These are phyloP conservation scores for Westerdykella sp. DNA, from an alignment of 2,329 filamentous ascomycete genomes.

Conservation along the genomic window DNA sequence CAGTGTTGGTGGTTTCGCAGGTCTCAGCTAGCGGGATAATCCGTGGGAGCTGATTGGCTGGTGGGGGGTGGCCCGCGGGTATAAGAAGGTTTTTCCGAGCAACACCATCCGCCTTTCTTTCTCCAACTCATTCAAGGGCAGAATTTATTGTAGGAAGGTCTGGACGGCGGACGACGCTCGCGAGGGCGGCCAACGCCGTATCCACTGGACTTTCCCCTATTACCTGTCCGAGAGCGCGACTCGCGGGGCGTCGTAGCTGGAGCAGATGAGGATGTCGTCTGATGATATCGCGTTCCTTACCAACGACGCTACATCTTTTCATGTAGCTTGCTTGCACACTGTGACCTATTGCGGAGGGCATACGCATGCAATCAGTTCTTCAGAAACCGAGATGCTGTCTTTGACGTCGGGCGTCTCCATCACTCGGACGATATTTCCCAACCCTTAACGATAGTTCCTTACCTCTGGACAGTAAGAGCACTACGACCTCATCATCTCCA, in stretches of 20 bases:
- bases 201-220: slow-evolving; percentile 54
- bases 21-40: slow-evolving; percentile 10
- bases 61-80: slow-evolving; percentile 6
- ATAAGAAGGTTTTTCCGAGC: slow-evolving; percentile 23
- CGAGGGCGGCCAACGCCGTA: slow-evolving; percentile 13
- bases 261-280: slow-evolving; percentile 51
- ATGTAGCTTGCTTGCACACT: not conserved
- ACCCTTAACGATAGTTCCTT: too few relatives aligned
- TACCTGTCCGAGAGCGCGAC: slow-evolving; percentile 56
- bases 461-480: too few relatives aligned
- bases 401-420: too few relatives aligned
- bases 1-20: slow-evolving; percentile 1
- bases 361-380: too few relatives aligned
- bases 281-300: slow-evolving; percentile 61
- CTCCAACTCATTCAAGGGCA: slow-evolving; percentile 54
- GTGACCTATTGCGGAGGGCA: slow-evolving; percentile 14
- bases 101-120: slow-evolving; percentile 13
- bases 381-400: too few relatives aligned
- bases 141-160: slow-evolving; percentile 60
- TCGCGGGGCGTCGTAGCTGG: slow-evolving; percentile 57
- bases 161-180: slow-evolving; percentile 25
- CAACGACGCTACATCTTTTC: slow-evolving; percentile 54
- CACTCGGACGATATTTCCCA: too few relatives aligned
- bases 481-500: too few relatives aligned
- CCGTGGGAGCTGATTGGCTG: slow-evolving; percentile 24